Conservation (phyloP, 495 filamentous ascomycete species). For the Hamigera avellanea region DNA sequence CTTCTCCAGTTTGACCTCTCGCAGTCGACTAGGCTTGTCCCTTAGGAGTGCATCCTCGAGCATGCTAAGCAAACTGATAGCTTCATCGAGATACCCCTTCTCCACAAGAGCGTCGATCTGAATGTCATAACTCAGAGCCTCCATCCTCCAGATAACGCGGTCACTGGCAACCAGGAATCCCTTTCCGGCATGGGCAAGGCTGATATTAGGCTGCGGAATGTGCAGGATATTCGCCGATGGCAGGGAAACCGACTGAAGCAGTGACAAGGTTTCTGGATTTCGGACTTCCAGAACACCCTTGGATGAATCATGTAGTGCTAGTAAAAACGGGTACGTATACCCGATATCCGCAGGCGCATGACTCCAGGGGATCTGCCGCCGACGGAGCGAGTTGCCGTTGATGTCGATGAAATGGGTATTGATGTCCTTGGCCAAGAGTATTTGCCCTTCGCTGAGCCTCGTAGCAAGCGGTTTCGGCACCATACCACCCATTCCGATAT, state of each 20-base stretch:
- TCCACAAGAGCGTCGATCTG: slow-evolving; percentile 80
- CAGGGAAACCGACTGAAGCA: slow-evolving; percentile 75
- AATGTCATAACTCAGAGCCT: slow-evolving; percentile 79
- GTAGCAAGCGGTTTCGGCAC: slow-evolving; percentile 84
- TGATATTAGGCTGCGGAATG: slow-evolving; percentile 88
- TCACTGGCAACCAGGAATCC: slow-evolving; percentile 87
- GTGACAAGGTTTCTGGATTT: slow-evolving; percentile 80
- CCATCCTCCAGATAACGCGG: slow-evolving; percentile 89
- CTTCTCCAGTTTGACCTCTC: slow-evolving; percentile 81
- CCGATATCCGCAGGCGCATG: slow-evolving; percentile 80
- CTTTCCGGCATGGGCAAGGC: slow-evolving; percentile 86
- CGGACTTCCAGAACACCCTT: slow-evolving; percentile 84
- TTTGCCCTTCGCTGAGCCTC: slow-evolving; percentile 66
- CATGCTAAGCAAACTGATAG: slow-evolving; percentile 76
- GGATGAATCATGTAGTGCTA: slow-evolving; percentile 71
- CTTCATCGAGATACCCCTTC: slow-evolving; percentile 74
- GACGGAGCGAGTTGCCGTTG: slow-evolving; percentile 69
- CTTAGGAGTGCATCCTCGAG: slow-evolving; percentile 84
- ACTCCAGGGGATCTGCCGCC: slow-evolving; percentile 84
- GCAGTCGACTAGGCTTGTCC: slow-evolving; percentile 67
- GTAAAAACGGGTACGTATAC: slow-evolving; percentile 90
- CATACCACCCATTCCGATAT: slow-evolving; percentile 85
- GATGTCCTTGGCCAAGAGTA: slow-evolving; percentile 88
- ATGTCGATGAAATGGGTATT: slow-evolving; percentile 86
- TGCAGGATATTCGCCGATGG: slow-evolving; percentile 73